These are phyloP conservation scores for Magnaporthales sp. DNA, from an alignment of 2,329 filamentous ascomycete species.

Conservation along the genomic window DNA sequence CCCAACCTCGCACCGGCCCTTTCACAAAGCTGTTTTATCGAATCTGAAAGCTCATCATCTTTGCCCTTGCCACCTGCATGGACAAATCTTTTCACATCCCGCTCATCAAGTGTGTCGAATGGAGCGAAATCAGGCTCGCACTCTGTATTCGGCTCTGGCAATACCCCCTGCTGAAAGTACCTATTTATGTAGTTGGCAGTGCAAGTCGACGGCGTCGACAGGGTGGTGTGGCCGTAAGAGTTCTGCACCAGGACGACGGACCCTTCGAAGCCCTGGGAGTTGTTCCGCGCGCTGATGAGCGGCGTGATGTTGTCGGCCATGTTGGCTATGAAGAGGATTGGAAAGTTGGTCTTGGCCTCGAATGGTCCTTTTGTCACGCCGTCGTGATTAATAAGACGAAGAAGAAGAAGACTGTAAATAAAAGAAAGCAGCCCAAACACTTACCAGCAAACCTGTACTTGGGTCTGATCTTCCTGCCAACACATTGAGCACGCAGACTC, in stretches of 20 bases:
- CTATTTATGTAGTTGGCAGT: slow-evolving; percentile 29
- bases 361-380: slow-evolving; percentile 17
- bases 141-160: slow-evolving; percentile 23
- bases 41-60: background rate
- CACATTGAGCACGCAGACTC: slow-evolving; percentile 30
- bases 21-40: background rate
- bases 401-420: background rate
- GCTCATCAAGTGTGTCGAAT: background rate
- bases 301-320: slow-evolving; percentile 38
- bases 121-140: slow-evolving; percentile 9
- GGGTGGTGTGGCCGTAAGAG: slow-evolving; percentile 42
- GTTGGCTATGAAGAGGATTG: slow-evolving; percentile 34
- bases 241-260: slow-evolving; percentile 39
- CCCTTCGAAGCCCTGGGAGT: slow-evolving; percentile 32
- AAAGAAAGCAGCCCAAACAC: background rate
- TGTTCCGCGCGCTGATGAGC: slow-evolving; percentile 26
- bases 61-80: background rate
- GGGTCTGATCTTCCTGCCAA: slow-evolving; percentile 26
- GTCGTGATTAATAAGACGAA: no score
- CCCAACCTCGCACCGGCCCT: background rate
- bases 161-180: slow-evolving; percentile 36
- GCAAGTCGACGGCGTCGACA: slow-evolving; percentile 34
- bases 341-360: slow-evolving; percentile 26
- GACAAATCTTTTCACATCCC: background rate
- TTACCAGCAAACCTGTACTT: slow-evolving; percentile 30